A percentile compares a stretch with the other conserved stretches of the same genome.
Evolutionary conservation across 1,284 basidiomycete species (phyloP).

Genomic region (Rhodotorula sp.): DNA sequence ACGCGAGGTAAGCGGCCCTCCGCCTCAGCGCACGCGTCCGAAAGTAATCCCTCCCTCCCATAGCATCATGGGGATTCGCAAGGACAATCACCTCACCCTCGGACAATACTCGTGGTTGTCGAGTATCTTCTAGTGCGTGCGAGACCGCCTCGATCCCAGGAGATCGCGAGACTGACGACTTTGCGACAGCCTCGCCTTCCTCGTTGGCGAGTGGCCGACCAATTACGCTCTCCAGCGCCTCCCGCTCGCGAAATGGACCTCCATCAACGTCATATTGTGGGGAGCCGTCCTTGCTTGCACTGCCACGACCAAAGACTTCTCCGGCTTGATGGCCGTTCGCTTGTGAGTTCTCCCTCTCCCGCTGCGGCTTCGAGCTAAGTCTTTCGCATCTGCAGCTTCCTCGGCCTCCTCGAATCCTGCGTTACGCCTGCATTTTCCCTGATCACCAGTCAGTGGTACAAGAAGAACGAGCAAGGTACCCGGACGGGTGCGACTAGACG

Average conservation of each 20-base stretch:
- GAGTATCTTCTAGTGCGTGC: slow-evolving; percentile 38
- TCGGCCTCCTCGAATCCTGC: slow-evolving; percentile 45
- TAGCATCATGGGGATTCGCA: slow-evolving; percentile 43
- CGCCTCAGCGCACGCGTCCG: slow-evolving; percentile 30
- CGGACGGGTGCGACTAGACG: neutral
- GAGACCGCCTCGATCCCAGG: too few relatives aligned
- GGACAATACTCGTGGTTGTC: slow-evolving; percentile 46
- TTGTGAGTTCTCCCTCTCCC: slow-evolving; percentile 20
- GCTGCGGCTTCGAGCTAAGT: too few relatives aligned
- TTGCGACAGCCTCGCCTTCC: slow-evolving; percentile 40
- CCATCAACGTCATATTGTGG: slow-evolving; percentile 20
- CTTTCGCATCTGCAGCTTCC: slow-evolving; percentile 26
- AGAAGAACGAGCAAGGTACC: slow-evolving; percentile 37
- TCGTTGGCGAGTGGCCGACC: slow-evolving; percentile 39
- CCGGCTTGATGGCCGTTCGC: slow-evolving; percentile 42
- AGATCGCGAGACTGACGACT: too few relatives aligned
- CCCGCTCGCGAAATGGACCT: slow-evolving; percentile 42
- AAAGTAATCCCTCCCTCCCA: too few relatives aligned
- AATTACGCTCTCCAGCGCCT: slow-evolving; percentile 44
- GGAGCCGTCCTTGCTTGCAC: slow-evolving; percentile 40
- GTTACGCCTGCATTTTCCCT: slow-evolving; percentile 23
- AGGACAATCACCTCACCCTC: slow-evolving; percentile 43
- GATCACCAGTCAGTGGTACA: slow-evolving; percentile 38
- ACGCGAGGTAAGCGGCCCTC: slow-evolving; percentile 14
- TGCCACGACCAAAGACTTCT: slow-evolving; percentile 44